Evolutionary conservation across 1,139 yeast genomes (phyloP).

Genomic region (Geotrichum fermentans): DNA sequence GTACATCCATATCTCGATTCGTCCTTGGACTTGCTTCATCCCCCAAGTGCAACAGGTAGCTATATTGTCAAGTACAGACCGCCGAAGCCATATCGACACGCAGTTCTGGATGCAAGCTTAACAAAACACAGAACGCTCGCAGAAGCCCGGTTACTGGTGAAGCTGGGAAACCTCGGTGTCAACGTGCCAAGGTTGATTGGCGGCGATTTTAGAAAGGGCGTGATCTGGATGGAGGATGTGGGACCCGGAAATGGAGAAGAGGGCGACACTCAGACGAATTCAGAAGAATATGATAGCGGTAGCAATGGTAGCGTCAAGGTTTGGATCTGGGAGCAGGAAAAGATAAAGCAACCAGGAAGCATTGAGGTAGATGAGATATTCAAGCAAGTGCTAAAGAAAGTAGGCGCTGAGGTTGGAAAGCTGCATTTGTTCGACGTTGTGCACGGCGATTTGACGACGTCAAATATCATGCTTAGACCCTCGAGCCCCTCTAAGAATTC

Average conservation of each 20-base stretch:
- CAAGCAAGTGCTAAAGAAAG: conserved; percentile 34
- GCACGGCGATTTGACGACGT: conserved; percentile 93
- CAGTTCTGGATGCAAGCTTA: conserved; percentile 66
- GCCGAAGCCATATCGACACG: conserved; percentile 82
- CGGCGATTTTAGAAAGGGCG: conserved; percentile 71
- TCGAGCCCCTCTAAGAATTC: conserved; percentile 21
- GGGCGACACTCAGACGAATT: neutral
- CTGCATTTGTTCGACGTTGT: conserved; percentile 75
- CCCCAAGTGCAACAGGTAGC: neutral
- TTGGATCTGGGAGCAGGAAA: conserved; percentile 39
- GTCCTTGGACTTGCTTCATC: conserved; percentile 22
- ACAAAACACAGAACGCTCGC: conserved; percentile 78
- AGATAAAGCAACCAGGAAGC: conserved; percentile 17
- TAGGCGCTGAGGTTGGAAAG: conserved; percentile 66
- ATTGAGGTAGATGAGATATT: conserved; percentile 29
- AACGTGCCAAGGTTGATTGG: conserved; percentile 65
- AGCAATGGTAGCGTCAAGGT: conserved; percentile 36
- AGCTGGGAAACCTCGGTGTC: conserved; percentile 52
- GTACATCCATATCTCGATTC: conserved; percentile 61
- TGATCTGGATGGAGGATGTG: conserved; percentile 83
- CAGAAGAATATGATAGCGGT: conserved; percentile 18
- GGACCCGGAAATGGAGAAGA: conserved; percentile 34
- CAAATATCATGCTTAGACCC: conserved; percentile 60
- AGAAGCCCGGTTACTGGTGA: conserved; percentile 73
- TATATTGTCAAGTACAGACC: conserved; percentile 84